phyloP scores from a whole-genome alignment of 2,329 filamentous ascomycete species.

The Aspergillus terreus region DNA sequence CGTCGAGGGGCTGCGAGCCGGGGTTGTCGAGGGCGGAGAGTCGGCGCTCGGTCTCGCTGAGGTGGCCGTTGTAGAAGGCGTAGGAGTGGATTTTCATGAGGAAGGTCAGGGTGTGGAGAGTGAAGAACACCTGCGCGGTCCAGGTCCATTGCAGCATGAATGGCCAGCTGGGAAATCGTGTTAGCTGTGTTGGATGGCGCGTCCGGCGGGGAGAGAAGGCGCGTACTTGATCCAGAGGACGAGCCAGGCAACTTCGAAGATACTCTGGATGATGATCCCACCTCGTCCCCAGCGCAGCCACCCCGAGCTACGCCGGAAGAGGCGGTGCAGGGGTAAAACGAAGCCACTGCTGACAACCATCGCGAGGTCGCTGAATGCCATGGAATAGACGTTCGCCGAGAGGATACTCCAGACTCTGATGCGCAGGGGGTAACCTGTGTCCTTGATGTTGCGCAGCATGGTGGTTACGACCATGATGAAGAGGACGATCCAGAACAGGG shows the following conservation, averaged over 20 bases:
- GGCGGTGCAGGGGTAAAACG: slow-evolving; percentile 68
- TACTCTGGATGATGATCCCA: slow-evolving; percentile 78
- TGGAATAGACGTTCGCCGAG: slow-evolving; percentile 81
- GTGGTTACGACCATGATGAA: slow-evolving; percentile 96
- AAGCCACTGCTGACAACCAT: slow-evolving; percentile 78
- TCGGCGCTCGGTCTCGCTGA: slow-evolving; percentile 80
- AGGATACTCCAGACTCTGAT: slow-evolving; percentile 86
- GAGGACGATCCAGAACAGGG: slow-evolving; percentile 94
- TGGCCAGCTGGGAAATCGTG: slow-evolving; percentile 55
- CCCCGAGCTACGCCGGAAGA: slow-evolving; percentile 57
- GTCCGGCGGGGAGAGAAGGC: neutral
- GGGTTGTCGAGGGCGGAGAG: slow-evolving; percentile 77
- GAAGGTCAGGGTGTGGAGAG: slow-evolving; percentile 82
- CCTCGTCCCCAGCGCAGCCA: slow-evolving; percentile 68
- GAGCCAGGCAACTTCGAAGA: slow-evolving; percentile 78
- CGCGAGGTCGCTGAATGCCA: slow-evolving; percentile 75
- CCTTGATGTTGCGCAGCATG: slow-evolving; percentile 88
- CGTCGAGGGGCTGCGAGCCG: slow-evolving; percentile 60
- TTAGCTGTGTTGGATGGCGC: slow-evolving; percentile 13
- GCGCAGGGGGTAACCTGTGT: slow-evolving; percentile 81
- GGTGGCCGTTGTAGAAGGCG: slow-evolving; percentile 94
- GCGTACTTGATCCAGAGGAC: slow-evolving; percentile 69
- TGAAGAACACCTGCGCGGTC: slow-evolving; percentile 94
- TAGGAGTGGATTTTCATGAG: slow-evolving; percentile 99
- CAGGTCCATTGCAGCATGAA: slow-evolving; percentile 89